These are phyloP conservation scores for Fonsecaea multimorphosa DNA, from an alignment of 2,329 filamentous ascomycete species.

Conservation along the genomic window DNA sequence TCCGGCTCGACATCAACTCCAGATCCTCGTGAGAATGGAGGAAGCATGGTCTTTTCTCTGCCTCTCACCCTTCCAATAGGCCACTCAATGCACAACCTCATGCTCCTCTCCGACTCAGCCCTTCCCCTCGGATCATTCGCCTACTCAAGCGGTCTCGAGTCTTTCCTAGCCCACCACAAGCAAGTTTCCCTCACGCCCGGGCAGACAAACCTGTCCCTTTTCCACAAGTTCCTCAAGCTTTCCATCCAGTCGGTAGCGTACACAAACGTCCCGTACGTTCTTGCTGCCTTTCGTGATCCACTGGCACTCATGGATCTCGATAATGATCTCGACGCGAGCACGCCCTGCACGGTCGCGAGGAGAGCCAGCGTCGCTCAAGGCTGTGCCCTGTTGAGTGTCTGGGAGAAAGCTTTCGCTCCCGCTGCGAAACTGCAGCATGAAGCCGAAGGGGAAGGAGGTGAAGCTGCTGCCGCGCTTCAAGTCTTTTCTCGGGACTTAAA, in stretches of 20 bases:
- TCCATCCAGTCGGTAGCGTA: conserved; percentile 64
- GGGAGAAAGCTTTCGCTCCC: conserved; percentile 54
- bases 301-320: conserved; percentile 59
- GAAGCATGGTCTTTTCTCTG: neutral
- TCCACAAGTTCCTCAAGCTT: conserved; percentile 62
- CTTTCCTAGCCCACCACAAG: conserved; percentile 65
- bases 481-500: conserved; percentile 50
- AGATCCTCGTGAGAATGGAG: neutral
- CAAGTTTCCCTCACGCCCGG: conserved; percentile 41
- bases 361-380: conserved; percentile 67
- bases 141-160: conserved; percentile 69
- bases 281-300: conserved; percentile 61
- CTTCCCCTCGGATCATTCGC: conserved; percentile 70
- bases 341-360: conserved; percentile 66
- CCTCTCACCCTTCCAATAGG: conserved; percentile 31
- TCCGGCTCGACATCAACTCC: conserved; percentile 13
- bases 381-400: conserved; percentile 63
- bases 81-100: conserved; percentile 48
- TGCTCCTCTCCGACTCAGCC: conserved; percentile 68
- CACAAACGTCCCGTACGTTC: conserved; percentile 65
- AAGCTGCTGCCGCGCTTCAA: conserved; percentile 44
- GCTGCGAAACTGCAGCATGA: conserved; percentile 23
- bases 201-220: conserved; percentile 49
- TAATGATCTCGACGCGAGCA: conserved; percentile 68
- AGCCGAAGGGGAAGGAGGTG: conserved; percentile 21